Percentiles rank a stretch among this genome's conserved stretches.
Evolutionary conservation across 2,329 filamentous ascomycete species (phyloP).

Genomic region (Bisporella sp.): DNA sequence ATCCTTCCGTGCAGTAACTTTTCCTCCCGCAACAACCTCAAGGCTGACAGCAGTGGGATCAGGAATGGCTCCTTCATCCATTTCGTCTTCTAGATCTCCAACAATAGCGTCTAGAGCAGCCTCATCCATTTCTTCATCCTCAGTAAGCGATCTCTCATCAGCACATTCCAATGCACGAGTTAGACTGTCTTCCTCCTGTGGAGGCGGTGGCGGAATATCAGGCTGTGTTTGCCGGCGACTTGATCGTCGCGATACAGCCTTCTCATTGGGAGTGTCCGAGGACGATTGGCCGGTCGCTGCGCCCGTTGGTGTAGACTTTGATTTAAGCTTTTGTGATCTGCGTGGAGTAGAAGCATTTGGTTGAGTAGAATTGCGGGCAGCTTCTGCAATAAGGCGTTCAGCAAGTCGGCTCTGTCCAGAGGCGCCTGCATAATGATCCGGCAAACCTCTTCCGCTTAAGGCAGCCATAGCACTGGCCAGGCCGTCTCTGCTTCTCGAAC

Average conservation of each 20-base stretch:
- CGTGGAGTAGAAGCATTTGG: constrained; percentile 31
- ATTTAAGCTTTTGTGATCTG: constrained; percentile 30
- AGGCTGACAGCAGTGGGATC: constrained; percentile 87
- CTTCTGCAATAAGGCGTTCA: constrained; percentile 21
- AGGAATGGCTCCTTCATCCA: constrained; percentile 54
- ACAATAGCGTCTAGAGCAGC: constrained; percentile 77
- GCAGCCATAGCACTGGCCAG: constrained; percentile 65
- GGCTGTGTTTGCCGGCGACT: constrained; percentile 53
- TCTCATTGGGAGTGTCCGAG: constrained; percentile 46
- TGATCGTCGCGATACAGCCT: constrained; percentile 53
- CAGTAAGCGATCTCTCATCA: constrained; percentile 78
- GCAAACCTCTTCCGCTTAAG: constrained; percentile 63
- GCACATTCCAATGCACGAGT: constrained; percentile 81
- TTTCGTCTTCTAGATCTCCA: constrained; percentile 82
- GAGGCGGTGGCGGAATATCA: constrained; percentile 42
- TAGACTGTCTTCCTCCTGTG: constrained; percentile 52
- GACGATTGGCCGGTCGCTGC: constrained; percentile 34
- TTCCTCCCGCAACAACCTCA: constrained; percentile 79
- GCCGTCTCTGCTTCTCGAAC: constrained; percentile 50
- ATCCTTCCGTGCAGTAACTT: constrained; percentile 84
- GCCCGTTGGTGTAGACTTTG: constrained; percentile 37
- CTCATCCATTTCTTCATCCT: constrained; percentile 59
- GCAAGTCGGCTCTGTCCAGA: constrained; percentile 22
- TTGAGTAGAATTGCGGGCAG: constrained; percentile 29
- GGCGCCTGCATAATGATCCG: constrained; percentile 35